Percentiles rank a stretch among this genome's conserved stretches.
Conservation (phyloP, 331 rosid species). For the Quercus tomentella region DNA sequence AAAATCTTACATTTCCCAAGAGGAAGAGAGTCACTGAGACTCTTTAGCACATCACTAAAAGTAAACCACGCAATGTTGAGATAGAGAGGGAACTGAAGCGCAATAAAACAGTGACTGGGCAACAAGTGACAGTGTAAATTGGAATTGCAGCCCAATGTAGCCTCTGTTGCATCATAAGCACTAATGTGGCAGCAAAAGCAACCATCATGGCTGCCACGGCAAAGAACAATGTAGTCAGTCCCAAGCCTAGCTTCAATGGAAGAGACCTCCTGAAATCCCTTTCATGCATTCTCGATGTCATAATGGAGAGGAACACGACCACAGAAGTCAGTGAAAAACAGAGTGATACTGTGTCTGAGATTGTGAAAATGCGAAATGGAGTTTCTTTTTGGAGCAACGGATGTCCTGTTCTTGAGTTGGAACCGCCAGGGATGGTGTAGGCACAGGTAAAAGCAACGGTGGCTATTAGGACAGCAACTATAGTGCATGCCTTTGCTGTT, state of each 20-base stretch:
- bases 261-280: constrained; percentile 15
- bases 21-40: not conserved
- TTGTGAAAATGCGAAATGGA: not conserved
- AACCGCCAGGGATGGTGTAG: constrained; percentile 15
- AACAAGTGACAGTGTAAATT: not conserved
- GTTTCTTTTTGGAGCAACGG: constrained; percentile 4
- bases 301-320: constrained; percentile 18
- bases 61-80: constrained; percentile 14
- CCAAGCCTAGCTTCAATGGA: constrained; percentile 10
- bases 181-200: constrained; percentile 8
- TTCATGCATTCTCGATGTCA: constrained; percentile 16
- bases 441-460: constrained; percentile 18
- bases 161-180: not conserved
- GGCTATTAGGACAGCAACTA: constrained; percentile 18
- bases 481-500: constrained; percentile 9
- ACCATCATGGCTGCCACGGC: constrained; percentile 15
- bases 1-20: not conserved
- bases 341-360: constrained; percentile 4
- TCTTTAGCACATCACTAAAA: not conserved
- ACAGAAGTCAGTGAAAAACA: constrained; percentile 17
- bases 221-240: constrained; percentile 14
- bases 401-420: not conserved
- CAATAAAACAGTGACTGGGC: constrained; percentile 3
- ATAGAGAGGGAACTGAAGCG: constrained; percentile 2
- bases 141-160: constrained; percentile 18